Evolutionary conservation across 352 stramenopile species (phyloP), one percentile per base, ranked within the genome.

Genomic region (Phytophthora tubulina): DNA sequence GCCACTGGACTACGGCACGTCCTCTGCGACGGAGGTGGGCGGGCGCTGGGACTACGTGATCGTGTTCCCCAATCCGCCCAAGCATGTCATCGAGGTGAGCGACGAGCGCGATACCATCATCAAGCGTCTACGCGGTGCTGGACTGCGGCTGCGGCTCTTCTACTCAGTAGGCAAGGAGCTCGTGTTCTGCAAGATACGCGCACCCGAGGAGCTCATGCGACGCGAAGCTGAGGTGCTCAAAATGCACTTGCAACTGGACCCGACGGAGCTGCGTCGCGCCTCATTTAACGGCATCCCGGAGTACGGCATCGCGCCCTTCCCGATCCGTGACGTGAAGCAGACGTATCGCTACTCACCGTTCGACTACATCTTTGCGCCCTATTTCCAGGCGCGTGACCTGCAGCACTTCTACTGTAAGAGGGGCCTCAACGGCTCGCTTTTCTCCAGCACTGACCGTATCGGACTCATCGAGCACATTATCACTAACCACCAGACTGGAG

Each of bases 301-400:
- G 58, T 84, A 91, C 56, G 79, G 80, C 59, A 95, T 94, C 63
- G 86, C 85, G 27, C 89, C 89, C 4, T 96, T 96, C 73, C 85
- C 84, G 42, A 91, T 96, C 74, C 79, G 76, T 30, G 89, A 96
- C 70, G 79, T 92, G 42, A 95, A 94, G 73, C 84, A 90, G 54
- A 75, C 73, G 70, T 91, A 92, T 71, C 75, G 83, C 53, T 94
- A 92, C 75, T 82, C 75, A 31, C 87, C 85, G 51, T 96, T 94
- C 60, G 85, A 96, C 75, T 92, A 93, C 75, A 96, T 96, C 70
- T 94, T 91, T 60, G 87, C 89, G 21, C 81, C 89, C 39, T 96
- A 95, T 72, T 89, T 90, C 70, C 85, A 90, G 58, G 80, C 81
- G 14, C 73, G 74, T 11, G 83, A 95, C 39, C 61, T 82, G 53